Evolutionary conservation across 371 early-diverging fungal species (phyloP), one percentile per base, ranked within the genome.

Genomic region (Apophysomyces ossiformis): DNA sequence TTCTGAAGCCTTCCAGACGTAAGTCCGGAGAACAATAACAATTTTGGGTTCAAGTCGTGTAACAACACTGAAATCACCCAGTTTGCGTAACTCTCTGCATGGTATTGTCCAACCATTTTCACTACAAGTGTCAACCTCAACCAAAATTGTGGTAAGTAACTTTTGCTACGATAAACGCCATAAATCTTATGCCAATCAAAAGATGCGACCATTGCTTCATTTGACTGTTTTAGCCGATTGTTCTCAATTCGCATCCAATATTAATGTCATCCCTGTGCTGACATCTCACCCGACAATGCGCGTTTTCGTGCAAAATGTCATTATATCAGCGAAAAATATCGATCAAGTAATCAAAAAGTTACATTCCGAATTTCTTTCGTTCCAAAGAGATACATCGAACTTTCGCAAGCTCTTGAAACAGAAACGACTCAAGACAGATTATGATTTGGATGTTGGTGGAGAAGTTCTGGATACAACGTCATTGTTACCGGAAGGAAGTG

Each of bases 151-250:
- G 9, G 76, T 77, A 69, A 76, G 71, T 65, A 57, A 45, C n/a
- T 43, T 26, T 26, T 4, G 26, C 2, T n/a, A 5, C 7, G 57
- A 38, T 9, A 37, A 21, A 18, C 11, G 36, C 8, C 39, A 44
- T 21, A 44, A 43, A 37, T 13, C n/a, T 57, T 39, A 58, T 6
- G 8, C 13, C 36, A 38, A 13, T 38, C 1, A 47, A 4, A 54
- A 81, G 78, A 54, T 82, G 26, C 77, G 71, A 58, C 80, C 83
- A 4, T 37, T 82, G 35, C 74, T 95, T 15, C 84, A 89, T 54
- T 72, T 93, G 11, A 92, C 92, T 1, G 90, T 93, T 56, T 83
- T 93, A 59, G 93, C 92, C 0, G 93, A 93, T 58, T 89, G 88
- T 67, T 79, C 87, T 35, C 86, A 87, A 62, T 84, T 91, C 72